These are phyloP conservation scores for Phytophthora chlamydospora DNA, from an alignment of 352 stramenopile genomes.

Conservation along the genomic window DNA sequence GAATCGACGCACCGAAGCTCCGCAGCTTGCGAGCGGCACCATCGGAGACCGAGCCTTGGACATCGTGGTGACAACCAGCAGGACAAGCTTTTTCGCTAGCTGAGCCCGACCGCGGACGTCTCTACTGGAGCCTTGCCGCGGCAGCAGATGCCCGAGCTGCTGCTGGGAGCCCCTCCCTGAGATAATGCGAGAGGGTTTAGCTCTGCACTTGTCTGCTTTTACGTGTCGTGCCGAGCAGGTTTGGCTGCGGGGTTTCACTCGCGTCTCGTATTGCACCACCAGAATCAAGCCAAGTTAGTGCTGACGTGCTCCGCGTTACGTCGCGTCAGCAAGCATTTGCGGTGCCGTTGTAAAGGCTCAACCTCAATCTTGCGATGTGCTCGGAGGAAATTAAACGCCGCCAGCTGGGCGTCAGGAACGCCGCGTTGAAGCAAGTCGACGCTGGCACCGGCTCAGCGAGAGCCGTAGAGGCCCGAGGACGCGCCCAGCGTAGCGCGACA, in stretches of 20 bases:
- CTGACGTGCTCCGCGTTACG: not conserved
- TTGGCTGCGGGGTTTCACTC: not conserved
- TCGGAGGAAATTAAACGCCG: not conserved
- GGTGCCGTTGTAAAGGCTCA: not conserved
- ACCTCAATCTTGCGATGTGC: not conserved
- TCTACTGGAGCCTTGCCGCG: not conserved
- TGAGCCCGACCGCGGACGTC: not conserved
- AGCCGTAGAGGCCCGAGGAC: not conserved
- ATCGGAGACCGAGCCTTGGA: not conserved
- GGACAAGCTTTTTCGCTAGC: not conserved
- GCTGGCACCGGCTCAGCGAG: conserved; percentile 3
- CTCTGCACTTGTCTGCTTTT: not conserved
- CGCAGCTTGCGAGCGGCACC: not conserved
- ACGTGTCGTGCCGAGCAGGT: not conserved
- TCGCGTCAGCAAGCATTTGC: not conserved
- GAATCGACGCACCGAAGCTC: not conserved
- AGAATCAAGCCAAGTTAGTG: conserved; percentile 11
- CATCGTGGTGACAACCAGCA: not conserved
- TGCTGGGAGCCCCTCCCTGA: conserved; percentile 10
- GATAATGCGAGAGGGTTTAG: not conserved
- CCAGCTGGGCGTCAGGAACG: not conserved
- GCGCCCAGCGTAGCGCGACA: not conserved
- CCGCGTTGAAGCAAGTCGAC: not conserved
- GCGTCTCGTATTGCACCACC: conserved; percentile 7
- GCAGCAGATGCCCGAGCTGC: conserved; percentile 1